phyloP scores from a whole-genome alignment of 2,329 filamentous ascomycete species.

The Xylaria sp. region DNA sequence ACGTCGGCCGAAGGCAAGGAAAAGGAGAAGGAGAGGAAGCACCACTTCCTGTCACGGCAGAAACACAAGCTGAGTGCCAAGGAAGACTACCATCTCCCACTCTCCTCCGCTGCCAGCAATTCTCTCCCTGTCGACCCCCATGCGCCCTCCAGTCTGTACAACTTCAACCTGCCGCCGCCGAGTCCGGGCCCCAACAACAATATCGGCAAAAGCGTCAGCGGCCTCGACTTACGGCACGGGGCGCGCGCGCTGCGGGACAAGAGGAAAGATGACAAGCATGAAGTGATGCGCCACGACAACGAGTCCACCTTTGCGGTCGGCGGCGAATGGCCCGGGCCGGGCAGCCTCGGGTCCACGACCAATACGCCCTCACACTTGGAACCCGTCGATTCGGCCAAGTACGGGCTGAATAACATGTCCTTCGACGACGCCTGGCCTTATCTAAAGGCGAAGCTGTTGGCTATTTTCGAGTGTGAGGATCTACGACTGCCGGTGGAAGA shows the following conservation, averaged over 20 bases:
- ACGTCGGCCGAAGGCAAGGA: slow-evolving; percentile 50
- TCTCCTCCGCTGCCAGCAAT: slow-evolving; percentile 77
- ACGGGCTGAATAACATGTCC: slow-evolving; percentile 71
- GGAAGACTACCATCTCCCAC: slow-evolving; percentile 71
- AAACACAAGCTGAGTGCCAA: slow-evolving; percentile 76
- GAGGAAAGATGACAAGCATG: slow-evolving; percentile 69
- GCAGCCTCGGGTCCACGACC: slow-evolving; percentile 51
- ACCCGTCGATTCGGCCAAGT: slow-evolving; percentile 57
- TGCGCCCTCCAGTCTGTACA: slow-evolving; percentile 77
- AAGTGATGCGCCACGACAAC: slow-evolving; percentile 52
- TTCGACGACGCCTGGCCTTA: slow-evolving; percentile 82
- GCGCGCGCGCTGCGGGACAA: slow-evolving; percentile 79
- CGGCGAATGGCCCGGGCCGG: slow-evolving; percentile 57
- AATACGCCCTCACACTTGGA: slow-evolving; percentile 54
- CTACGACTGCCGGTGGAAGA: slow-evolving; percentile 80
- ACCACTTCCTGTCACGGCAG: slow-evolving; percentile 77
- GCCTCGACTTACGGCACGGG: slow-evolving; percentile 76
- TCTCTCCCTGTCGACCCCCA: slow-evolving; percentile 75
- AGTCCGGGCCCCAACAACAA: slow-evolving; percentile 68
- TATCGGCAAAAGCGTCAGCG: slow-evolving; percentile 83
- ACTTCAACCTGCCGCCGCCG: slow-evolving; percentile 73
- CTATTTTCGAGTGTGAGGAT: slow-evolving; percentile 82
- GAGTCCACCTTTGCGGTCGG: slow-evolving; percentile 48
- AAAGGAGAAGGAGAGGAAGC: slow-evolving; percentile 76
- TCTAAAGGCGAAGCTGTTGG: slow-evolving; percentile 73